These are phyloP conservation scores for Chlorella sorokiniana DNA, from an alignment of 139 green algal species.

Conservation along the genomic window DNA sequence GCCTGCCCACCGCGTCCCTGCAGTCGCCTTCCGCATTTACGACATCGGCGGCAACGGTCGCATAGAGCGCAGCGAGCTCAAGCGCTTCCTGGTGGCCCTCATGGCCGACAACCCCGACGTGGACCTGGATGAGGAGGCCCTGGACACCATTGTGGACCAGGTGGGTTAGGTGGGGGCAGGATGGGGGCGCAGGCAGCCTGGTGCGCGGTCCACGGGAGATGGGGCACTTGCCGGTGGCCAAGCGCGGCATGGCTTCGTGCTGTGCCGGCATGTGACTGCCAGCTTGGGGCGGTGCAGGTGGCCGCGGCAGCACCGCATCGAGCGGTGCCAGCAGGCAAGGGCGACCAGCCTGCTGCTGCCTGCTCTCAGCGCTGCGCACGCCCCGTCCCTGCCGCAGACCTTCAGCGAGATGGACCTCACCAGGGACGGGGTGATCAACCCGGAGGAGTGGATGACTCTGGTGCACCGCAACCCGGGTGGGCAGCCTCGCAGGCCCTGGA, in stretches of 20 bases:
- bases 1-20: background rate
- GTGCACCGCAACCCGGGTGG: conserved; percentile 49
- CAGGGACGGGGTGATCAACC: conserved; percentile 67
- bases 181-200: no score
- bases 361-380: background rate
- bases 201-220: no score
- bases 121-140: conserved; percentile 53
- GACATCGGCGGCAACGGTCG: conserved; percentile 62
- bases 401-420: conserved; percentile 67
- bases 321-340: no score
- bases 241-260: no score
- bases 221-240: no score
- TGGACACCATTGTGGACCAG: conserved; percentile 67
- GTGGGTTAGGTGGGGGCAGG: conserved; percentile 6
- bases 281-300: no score
- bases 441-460: conserved; percentile 68
- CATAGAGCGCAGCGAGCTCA: conserved; percentile 69
- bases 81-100: conserved; percentile 66
- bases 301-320: no score
- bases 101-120: conserved; percentile 73
- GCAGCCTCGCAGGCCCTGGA: no score
- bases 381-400: conserved; percentile 55
- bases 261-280: no score
- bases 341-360: no score
- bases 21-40: conserved; percentile 78